A percentile compares a stretch with the other conserved stretches of the same genome.
phyloP scores from a whole-genome alignment of 2,329 filamentous ascomycete species.

The Colletotrichum tabaci region DNA sequence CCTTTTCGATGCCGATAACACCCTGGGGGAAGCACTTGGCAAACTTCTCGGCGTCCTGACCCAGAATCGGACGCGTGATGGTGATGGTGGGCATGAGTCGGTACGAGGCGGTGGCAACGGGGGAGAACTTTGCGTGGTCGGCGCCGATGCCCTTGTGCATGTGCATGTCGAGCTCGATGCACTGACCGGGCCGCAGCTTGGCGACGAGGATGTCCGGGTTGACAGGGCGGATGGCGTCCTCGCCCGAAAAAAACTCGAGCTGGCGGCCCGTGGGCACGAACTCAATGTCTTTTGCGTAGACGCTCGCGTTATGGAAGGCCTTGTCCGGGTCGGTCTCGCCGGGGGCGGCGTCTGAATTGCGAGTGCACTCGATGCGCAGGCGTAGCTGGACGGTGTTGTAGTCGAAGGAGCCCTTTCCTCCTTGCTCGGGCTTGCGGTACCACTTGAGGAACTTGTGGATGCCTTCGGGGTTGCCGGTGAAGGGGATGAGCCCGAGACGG shows the following conservation, averaged over 20 bases:
- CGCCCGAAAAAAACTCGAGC: slow-evolving; percentile 73
- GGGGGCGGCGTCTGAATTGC: slow-evolving; percentile 79
- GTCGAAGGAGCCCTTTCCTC: slow-evolving; percentile 78
- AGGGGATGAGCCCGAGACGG: slow-evolving; percentile 90
- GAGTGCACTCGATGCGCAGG: slow-evolving; percentile 84
- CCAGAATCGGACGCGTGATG: slow-evolving; percentile 87
- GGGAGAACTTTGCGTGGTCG: slow-evolving; percentile 97
- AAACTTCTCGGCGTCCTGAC: slow-evolving; percentile 90
- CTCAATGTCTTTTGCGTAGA: slow-evolving; percentile 83
- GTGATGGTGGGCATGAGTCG: slow-evolving; percentile 89
- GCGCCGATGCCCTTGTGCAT: slow-evolving; percentile 94
- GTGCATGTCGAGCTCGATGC: slow-evolving; percentile 89
- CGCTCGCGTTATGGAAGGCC: slow-evolving; percentile 87
- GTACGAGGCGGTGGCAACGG: slow-evolving; percentile 95
- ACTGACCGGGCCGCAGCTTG: slow-evolving; percentile 92
- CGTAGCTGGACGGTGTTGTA: slow-evolving; percentile 89
- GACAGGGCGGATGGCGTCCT: slow-evolving; percentile 78
- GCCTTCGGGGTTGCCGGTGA: slow-evolving; percentile 83
- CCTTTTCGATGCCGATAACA: slow-evolving; percentile 84
- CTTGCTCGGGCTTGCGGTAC: slow-evolving; percentile 79
- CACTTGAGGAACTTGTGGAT: slow-evolving; percentile 85
- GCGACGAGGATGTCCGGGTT: slow-evolving; percentile 95
- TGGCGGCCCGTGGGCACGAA: slow-evolving; percentile 86
- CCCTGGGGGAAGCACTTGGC: slow-evolving; percentile 89
- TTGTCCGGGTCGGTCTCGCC: slow-evolving; percentile 86